A percentile compares a stretch with the other conserved stretches of the same genome.
These are phyloP conservation scores for Mycena vitilis DNA, from an alignment of 768 basidiomycete species.

Conservation along the genomic window DNA sequence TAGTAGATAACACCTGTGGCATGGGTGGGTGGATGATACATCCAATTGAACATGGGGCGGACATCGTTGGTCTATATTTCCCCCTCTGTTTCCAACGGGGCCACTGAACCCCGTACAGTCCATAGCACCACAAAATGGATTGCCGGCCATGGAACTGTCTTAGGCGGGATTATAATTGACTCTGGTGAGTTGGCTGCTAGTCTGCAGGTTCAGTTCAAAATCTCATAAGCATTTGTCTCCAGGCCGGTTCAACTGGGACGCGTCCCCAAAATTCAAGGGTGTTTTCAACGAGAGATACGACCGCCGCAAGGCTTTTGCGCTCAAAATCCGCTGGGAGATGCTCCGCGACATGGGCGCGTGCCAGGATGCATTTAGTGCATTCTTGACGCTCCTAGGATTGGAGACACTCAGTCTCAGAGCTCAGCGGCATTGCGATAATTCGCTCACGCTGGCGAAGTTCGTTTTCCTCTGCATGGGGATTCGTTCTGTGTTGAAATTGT, in stretches of 20 bases:
- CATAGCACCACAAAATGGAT: constrained; percentile 78
- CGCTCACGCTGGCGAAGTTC: constrained; percentile 25
- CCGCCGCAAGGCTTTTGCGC: constrained; percentile 27
- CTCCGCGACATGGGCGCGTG: constrained; percentile 66
- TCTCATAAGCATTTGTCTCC: constrained; percentile 6
- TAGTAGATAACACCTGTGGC: constrained; percentile 76
- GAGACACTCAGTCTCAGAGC: constrained; percentile 28
- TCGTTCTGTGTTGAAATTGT: not conserved
- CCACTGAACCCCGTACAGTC: constrained; percentile 42
- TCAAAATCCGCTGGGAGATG: constrained; percentile 57
- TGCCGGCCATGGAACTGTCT: constrained; percentile 74
- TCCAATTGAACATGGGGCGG: constrained; percentile 44
- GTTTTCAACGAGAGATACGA: constrained; percentile 35
- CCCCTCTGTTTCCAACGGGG: not conserved
- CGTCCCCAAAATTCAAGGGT: constrained; percentile 59
- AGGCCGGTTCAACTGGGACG: constrained; percentile 69
- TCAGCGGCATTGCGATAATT: constrained; percentile 26
- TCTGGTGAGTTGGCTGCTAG: constrained; percentile 3
- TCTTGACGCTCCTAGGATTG: constrained; percentile 65
- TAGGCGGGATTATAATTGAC: constrained; percentile 73
- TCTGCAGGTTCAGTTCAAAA: too few relatives aligned
- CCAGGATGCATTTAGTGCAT: constrained; percentile 68
- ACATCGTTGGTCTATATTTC: constrained; percentile 47
- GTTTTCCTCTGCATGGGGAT: not conserved
- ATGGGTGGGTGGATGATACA: constrained; percentile 59